These are phyloP conservation scores for Picochlorum sp. DNA, from an alignment of 139 green algal species.

Conservation along the genomic window DNA sequence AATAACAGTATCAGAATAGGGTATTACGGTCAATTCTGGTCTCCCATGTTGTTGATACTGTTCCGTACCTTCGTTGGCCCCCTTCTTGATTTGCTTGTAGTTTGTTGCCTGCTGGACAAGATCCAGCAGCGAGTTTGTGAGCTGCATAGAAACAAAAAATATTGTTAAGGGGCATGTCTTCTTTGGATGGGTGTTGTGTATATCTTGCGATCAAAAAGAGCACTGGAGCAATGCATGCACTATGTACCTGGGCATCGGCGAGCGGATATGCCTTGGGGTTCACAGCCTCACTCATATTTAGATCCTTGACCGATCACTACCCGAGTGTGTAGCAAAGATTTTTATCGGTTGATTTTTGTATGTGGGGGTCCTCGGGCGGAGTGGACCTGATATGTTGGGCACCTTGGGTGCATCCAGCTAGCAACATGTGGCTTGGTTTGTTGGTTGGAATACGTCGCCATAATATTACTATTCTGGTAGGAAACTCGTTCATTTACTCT, in stretches of 20 bases:
- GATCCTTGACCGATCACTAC: slow-evolving; percentile 67
- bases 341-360: neutral
- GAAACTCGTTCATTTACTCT: neutral
- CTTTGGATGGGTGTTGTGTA: neutral
- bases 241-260: slow-evolving; percentile 55
- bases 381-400: neutral
- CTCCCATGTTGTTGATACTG: neutral
- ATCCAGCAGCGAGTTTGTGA: slow-evolving; percentile 97
- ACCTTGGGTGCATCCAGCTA: too few species aligned
- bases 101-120: slow-evolving; percentile 97
- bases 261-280: slow-evolving; percentile 99
- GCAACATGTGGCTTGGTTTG: too few species aligned
- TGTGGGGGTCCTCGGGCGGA: neutral
- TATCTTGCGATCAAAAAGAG: neutral
- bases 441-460: neutral
- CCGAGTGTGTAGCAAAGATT: slow-evolving; percentile 10
- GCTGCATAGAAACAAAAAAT: slow-evolving; percentile 32
- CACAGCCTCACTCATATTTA: slow-evolving; percentile 73
- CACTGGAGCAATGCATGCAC: neutral
- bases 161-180: neutral
- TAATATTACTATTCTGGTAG: neutral
- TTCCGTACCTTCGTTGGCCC: slow-evolving; percentile 93
- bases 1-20: neutral
- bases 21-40: neutral
- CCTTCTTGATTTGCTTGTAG: slow-evolving; percentile 99